These are phyloP conservation scores for Aotearoamyces nothofagi DNA, from an alignment of 2,329 filamentous ascomycete genomes.

Conservation along the genomic window DNA sequence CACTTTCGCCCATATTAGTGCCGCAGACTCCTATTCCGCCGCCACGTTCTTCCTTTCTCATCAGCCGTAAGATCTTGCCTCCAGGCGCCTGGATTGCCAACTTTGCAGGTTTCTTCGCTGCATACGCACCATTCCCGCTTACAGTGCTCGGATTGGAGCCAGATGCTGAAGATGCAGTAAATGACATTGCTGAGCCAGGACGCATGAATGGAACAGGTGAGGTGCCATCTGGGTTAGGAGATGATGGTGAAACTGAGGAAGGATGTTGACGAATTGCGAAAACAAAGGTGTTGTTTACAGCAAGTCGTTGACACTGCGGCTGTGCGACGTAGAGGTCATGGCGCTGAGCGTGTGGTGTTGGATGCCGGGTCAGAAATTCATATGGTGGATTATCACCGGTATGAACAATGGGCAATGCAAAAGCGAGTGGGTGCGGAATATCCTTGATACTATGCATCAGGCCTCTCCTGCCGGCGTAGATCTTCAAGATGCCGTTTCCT, in stretches of 20 bases:
- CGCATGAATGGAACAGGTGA: conserved; percentile 44
- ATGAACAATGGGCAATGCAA: conserved; percentile 81
- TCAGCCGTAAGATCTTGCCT: conserved; percentile 83
- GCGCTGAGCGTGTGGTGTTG: conserved; percentile 91
- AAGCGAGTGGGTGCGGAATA: conserved; percentile 81
- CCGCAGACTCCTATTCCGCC: conserved; percentile 17
- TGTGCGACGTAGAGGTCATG: conserved; percentile 96
- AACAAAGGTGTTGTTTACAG: conserved; percentile 94
- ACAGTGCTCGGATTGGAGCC: conserved; percentile 40
- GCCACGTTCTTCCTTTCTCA: conserved; percentile 58
- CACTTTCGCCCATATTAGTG: conserved; percentile 39
- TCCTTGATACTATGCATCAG: conserved; percentile 97
- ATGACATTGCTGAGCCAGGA: conserved; percentile 48
- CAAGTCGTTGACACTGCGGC: conserved; percentile 78
- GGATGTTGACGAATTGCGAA: conserved; percentile 92
- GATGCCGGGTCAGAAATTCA: conserved; percentile 83
- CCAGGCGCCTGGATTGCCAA: conserved; percentile 86
- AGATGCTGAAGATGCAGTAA: conserved; percentile 41
- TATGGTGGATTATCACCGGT: conserved; percentile 87
- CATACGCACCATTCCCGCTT: conserved; percentile 30
- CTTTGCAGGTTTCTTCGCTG: conserved; percentile 76
- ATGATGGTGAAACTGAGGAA: conserved; percentile 34
- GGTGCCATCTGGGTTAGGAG: conserved; percentile 20
- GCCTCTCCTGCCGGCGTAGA: conserved; percentile 88
- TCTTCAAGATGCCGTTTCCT: conserved; percentile 71